A percentile compares a stretch with the other conserved stretches of the same genome.
phyloP scores from a whole-genome alignment of 2,329 filamentous ascomycete species.

The Cladosporium sphaerospermum region DNA sequence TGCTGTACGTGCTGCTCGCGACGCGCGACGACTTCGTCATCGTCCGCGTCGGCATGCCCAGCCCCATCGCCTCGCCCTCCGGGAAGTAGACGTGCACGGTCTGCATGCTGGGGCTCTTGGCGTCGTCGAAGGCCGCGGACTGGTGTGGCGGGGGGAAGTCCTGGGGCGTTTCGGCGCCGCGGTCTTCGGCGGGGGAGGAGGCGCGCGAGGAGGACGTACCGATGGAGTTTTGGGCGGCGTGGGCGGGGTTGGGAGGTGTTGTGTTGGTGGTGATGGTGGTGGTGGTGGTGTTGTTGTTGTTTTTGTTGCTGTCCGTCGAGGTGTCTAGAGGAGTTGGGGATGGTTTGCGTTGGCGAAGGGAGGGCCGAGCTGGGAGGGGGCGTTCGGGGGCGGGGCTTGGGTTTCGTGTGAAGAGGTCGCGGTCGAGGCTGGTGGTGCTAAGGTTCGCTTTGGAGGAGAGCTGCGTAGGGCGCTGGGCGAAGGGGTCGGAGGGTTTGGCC shows the following conservation, averaged over 20 bases:
- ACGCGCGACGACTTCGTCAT: background rate
- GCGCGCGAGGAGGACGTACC: constrained; percentile 5
- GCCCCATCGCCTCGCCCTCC: background rate
- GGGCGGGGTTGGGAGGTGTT: background rate
- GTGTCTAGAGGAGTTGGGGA: no score
- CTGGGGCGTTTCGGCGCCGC: constrained; percentile 2
- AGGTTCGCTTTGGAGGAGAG: constrained; percentile 1
- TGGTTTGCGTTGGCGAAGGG: background rate
- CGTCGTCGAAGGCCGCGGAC: background rate
- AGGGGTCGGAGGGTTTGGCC: background rate
- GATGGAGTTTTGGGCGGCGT: background rate
- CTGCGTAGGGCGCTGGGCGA: background rate
- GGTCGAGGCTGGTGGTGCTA: constrained; percentile 3
- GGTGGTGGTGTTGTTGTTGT: background rate
- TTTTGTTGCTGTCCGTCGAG: background rate
- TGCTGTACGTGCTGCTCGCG: constrained; percentile 2
- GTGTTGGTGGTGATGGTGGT: background rate
- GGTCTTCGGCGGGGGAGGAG: constrained; percentile 1
- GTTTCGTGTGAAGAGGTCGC: background rate
- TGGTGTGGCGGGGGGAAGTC: background rate
- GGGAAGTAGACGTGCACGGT: constrained; percentile 11
- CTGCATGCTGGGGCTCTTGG: constrained; percentile 9
- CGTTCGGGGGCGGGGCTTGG: background rate
- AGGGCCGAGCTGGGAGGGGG: background rate
- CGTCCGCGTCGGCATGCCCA: background rate